These are phyloP conservation scores for Neopestalotiopsis sp. DNA, from an alignment of 2,329 filamentous ascomycete genomes.

Conservation along the genomic window DNA sequence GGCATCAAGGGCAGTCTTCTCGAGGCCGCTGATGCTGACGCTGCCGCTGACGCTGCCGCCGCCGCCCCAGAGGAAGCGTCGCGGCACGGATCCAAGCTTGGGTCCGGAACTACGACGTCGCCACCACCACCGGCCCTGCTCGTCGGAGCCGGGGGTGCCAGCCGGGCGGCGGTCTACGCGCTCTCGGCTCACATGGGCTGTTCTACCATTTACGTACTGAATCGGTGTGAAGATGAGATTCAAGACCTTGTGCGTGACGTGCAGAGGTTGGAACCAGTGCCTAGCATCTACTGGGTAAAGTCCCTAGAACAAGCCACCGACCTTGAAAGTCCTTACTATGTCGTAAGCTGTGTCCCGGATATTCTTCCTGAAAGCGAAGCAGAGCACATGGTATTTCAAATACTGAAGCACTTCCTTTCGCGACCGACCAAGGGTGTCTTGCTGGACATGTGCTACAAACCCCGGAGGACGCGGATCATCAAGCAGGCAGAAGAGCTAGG, in stretches of 20 bases:
- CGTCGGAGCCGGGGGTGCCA: conserved; percentile 6
- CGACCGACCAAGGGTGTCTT: background rate
- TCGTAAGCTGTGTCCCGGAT: conserved; percentile 4
- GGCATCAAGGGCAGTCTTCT: conserved; percentile 9
- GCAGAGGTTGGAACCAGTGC: background rate
- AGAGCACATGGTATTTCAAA: background rate
- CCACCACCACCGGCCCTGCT: background rate
- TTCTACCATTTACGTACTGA: conserved; percentile 5
- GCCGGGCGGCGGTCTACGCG: conserved; percentile 12
- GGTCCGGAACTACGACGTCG: background rate
- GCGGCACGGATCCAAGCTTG: background rate
- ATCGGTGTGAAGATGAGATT: background rate
- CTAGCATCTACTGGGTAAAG: background rate
- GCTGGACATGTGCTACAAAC: conserved; percentile 16
- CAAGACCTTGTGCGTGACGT: background rate
- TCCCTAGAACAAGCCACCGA: background rate
- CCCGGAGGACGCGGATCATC: conserved; percentile 12
- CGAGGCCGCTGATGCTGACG: background rate
- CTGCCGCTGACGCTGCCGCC: background rate
- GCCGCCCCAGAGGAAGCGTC: background rate
- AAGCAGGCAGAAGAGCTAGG: background rate
- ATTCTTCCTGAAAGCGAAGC: conserved; percentile 3
- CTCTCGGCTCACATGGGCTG: background rate
- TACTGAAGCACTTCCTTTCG: background rate
- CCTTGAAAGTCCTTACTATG: conserved; percentile 2